Evolutionary conservation across 176 grass and related monocot genomes (phyloP).

Genomic region (Pharus latifolius): DNA sequence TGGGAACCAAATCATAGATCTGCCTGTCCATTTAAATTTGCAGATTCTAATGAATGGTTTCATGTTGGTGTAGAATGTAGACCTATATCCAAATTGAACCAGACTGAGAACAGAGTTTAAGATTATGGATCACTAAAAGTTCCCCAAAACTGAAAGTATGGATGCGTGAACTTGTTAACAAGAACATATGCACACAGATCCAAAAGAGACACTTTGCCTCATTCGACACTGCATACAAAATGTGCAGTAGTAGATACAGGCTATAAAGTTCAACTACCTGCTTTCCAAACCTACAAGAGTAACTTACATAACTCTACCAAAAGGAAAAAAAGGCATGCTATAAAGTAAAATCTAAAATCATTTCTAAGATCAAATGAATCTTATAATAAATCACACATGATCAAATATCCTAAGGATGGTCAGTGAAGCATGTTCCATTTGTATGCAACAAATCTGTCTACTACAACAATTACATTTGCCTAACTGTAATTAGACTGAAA

Average conservation of each 20-base stretch:
- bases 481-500: not conserved
- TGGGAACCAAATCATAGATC: not conserved
- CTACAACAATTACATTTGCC: not conserved
- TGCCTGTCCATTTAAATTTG: not conserved
- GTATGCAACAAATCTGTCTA: not conserved
- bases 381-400: not conserved
- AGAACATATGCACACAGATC: not conserved
- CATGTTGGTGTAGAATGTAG: not conserved
- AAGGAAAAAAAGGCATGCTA: no score
- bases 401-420: not conserved
- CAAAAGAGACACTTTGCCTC: not conserved
- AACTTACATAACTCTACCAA: no score
- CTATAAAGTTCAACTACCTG: not conserved
- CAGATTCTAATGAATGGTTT: not conserved
- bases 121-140: not conserved
- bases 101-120: not conserved
- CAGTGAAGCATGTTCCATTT: not conserved
- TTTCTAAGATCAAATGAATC: no score
- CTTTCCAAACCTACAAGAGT: no score
- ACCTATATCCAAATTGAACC: not conserved
- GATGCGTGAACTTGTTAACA: not conserved
- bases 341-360: no score
- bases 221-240: not conserved
- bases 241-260: not conserved
- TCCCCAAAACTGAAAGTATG: not conserved